Percentiles rank a stretch among this genome's conserved stretches.
phyloP scores from a whole-genome alignment of 177 flowering plant species.

The Vitis hybrid region DNA sequence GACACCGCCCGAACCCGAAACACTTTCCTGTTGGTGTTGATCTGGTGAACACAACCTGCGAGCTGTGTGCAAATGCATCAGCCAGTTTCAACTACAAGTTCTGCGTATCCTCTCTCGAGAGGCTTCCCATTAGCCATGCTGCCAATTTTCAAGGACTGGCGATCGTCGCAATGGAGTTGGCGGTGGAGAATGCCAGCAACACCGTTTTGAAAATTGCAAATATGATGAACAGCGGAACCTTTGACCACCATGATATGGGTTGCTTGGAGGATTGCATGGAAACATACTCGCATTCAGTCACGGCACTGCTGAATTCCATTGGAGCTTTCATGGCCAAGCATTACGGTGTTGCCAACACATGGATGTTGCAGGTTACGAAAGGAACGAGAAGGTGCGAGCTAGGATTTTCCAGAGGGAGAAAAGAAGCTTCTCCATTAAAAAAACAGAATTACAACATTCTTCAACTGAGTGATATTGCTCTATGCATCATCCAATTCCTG shows the following conservation, averaged over 20 bases:
- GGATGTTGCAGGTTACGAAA: slow-evolving; percentile 33
- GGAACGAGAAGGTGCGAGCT: slow-evolving; percentile 30
- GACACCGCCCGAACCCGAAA: too few relatives aligned
- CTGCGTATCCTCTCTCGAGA: slow-evolving; percentile 31
- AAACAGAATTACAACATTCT: slow-evolving; percentile 27
- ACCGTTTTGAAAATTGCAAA: slow-evolving; percentile 17
- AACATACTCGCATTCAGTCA: slow-evolving; percentile 24
- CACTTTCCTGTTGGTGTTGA: background rate
- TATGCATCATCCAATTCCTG: slow-evolving; percentile 28
- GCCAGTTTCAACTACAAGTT: slow-evolving; percentile 19
- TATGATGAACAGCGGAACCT: slow-evolving; percentile 2
- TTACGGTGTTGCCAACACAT: slow-evolving; percentile 11
- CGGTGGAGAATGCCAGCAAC: slow-evolving; percentile 32
- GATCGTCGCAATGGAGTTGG: slow-evolving; percentile 34
- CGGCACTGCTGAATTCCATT: slow-evolving; percentile 17
- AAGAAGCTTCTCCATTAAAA: slow-evolving; percentile 26
- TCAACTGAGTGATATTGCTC: slow-evolving; percentile 33
- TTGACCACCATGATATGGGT: slow-evolving; percentile 1
- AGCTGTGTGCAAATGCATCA: slow-evolving; percentile 25
- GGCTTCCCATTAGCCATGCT: slow-evolving; percentile 23
- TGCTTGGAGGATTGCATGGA: slow-evolving; percentile 37
- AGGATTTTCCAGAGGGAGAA: slow-evolving; percentile 23
- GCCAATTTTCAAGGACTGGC: slow-evolving; percentile 34
- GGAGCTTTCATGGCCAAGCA: slow-evolving; percentile 15
- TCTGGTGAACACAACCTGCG: slow-evolving; percentile 32